A percentile compares a stretch with the other conserved stretches of the same genome.
phyloP scores from a whole-genome alignment of 2,329 filamentous ascomycete genomes.

The Phyllosticta citriasiana region DNA sequence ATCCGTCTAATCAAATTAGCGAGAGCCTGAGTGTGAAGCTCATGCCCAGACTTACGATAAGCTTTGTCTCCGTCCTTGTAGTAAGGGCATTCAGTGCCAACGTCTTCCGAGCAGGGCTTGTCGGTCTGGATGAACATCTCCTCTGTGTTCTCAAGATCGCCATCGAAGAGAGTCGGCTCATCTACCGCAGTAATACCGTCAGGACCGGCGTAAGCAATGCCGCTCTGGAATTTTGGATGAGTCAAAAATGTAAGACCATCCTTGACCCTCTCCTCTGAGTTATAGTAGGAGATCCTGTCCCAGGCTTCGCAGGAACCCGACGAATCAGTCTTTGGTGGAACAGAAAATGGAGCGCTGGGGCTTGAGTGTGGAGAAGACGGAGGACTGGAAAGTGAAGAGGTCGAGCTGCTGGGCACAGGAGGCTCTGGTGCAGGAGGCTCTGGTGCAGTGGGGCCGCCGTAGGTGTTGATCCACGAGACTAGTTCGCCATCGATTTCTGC shows the following conservation, averaged over 20 bases:
- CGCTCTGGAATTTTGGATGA: not conserved
- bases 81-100: constrained; percentile 9
- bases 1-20: constrained; percentile 47
- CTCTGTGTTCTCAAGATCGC: constrained; percentile 29
- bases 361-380: not conserved
- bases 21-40: not conserved
- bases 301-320: constrained; percentile 13
- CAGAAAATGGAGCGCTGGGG: not conserved
- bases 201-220: constrained; percentile 11
- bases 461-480: constrained; percentile 51
- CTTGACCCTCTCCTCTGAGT: constrained; percentile 14
- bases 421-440: constrained; percentile 11
- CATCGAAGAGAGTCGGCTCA: constrained; percentile 40
- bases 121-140: constrained; percentile 28
- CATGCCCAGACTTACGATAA: constrained; percentile 3
- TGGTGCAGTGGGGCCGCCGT: constrained; percentile 25
- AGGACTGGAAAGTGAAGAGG: constrained; percentile 12
- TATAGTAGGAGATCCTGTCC: constrained; percentile 27
- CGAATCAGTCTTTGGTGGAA: constrained; percentile 11
- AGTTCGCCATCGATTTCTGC: constrained; percentile 50
- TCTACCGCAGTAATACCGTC: constrained; percentile 38
- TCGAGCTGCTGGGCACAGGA: constrained; percentile 11
- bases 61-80: constrained; percentile 9
- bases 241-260: constrained; percentile 7
- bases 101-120: constrained; percentile 28